A percentile compares a stretch with the other conserved stretches of the same genome.
Evolutionary conservation across 768 basidiomycete genomes (phyloP).

Genomic region (Hypholoma fasciculare): DNA sequence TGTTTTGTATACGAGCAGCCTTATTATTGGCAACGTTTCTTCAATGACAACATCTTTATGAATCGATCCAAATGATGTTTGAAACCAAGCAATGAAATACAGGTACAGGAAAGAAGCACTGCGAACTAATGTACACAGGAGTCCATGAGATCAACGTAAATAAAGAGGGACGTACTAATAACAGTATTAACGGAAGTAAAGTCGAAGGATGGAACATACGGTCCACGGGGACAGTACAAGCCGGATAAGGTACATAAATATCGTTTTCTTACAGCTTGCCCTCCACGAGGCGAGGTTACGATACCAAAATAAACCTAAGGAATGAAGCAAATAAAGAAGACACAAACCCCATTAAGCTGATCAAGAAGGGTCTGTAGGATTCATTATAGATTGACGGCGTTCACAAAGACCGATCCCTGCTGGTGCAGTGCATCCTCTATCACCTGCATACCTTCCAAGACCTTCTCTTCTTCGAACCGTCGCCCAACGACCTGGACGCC

Average conservation of each 20-base stretch:
- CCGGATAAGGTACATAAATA: not conserved
- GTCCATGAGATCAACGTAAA: too few species aligned
- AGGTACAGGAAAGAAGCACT: too few species aligned
- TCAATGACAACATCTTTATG: too few species aligned
- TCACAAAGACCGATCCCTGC: conserved; percentile 24
- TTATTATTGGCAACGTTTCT: too few species aligned
- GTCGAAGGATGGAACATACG: too few species aligned
- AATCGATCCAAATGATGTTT: too few species aligned
- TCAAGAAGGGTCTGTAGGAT: not conserved
- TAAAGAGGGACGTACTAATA: too few species aligned
- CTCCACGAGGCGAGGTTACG: not conserved
- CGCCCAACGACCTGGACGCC: conserved; percentile 66
- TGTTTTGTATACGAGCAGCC: not conserved
- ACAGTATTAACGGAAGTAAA: too few species aligned
- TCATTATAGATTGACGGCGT: conserved; percentile 17
- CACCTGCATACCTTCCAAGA: conserved; percentile 67
- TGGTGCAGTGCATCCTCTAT: conserved; percentile 36
- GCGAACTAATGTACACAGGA: too few species aligned
- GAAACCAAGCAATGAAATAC: too few species aligned
- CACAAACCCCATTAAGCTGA: not conserved
- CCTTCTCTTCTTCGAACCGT: conserved; percentile 72
- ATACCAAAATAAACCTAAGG: not conserved
- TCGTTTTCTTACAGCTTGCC: not conserved
- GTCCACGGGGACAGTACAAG: too few species aligned
- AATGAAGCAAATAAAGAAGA: not conserved